Base-by-base conservation (phyloP, 192 early-diverging fungal species). In the Coemansia sp. region DNA sequence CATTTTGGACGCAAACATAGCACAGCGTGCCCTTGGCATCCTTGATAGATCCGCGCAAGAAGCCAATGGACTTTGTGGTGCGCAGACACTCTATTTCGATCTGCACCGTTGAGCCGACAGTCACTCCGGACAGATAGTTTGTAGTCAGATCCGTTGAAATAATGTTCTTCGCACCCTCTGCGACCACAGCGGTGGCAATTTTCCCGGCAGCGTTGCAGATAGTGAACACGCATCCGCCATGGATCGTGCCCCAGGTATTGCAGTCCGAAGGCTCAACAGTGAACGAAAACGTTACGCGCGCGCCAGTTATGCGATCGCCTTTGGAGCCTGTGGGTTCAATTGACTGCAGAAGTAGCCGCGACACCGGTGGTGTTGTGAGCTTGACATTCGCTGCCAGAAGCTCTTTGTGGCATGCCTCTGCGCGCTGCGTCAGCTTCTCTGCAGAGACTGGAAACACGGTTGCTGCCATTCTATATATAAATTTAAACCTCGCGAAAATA, bases 171-270 rank as follows among this genome's bases (percentile, higher is more conserved):
- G 68, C 68, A 16, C 69, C 69, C 16, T 25, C 28, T 28, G 62
- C 71, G 29, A 71, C 61, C n/a, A 68, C 68, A 0, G 75, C 68
- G 2, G 69, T 65, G 43, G 75, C 69, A 19, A 78, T 78, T 40
- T 78, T 78, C 53, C 75, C 75, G 19, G 68, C 75, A 10, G 58
- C 69, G 27, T 78, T 78, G 58, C 53, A 78, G 0, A 78, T 19
- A 0, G 75, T 68, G 46, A 71, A 71, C 11, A 78, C 75, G 42
- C 75, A 78, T 43, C 75, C 75, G 54, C 75, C 75, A 29, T 78
- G 75, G 46, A 78, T 67, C 16, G 75, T 71, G 40, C 69, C 62
- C 75, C 75, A 78, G 5, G 75, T 57, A 44, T 78, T 78, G 58
- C 75, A 78, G 65, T 78, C 75, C 0, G 64, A 52, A 0, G 60